Conservation (phyloP, 1,284 basidiomycete species). For the Trametes sp. region DNA sequence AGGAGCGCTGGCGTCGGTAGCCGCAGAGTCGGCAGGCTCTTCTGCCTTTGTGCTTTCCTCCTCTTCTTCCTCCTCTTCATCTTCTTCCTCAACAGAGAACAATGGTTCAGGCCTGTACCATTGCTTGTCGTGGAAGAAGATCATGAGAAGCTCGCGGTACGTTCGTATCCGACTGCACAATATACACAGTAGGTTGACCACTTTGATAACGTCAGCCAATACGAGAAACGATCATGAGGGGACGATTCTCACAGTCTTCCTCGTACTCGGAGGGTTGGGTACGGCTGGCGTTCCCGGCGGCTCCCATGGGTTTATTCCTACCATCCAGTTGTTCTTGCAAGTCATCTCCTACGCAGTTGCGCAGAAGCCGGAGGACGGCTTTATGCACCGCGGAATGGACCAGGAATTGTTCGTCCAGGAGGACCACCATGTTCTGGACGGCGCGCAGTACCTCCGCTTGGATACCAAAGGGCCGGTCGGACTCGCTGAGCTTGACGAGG, state of each 20-base stretch:
- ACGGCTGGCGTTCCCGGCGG: conserved; percentile 73
- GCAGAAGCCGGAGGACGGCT: conserved; percentile 86
- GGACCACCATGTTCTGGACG: conserved; percentile 88
- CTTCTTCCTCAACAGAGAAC: conserved; percentile 73
- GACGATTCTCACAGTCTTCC: conserved; percentile 71
- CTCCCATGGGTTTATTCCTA: conserved; percentile 78
- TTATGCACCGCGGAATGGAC: conserved; percentile 91
- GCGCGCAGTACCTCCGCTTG: conserved; percentile 86
- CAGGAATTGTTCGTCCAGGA: conserved; percentile 90
- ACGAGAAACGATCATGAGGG: neutral
- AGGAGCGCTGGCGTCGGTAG: conserved; percentile 22
- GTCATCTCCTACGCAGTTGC: conserved; percentile 91
- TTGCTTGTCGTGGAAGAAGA: conserved; percentile 94
- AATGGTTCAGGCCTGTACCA: conserved; percentile 78
- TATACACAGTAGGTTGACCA: conserved; percentile 91
- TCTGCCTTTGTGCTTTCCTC: conserved; percentile 52
- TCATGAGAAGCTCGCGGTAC: conserved; percentile 90
- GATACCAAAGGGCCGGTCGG: conserved; percentile 85
- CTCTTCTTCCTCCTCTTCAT: conserved; percentile 60
- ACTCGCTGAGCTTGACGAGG: conserved; percentile 86
- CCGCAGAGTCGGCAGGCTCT: conserved; percentile 38
- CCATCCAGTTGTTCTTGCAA: conserved; percentile 86
- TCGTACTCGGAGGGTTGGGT: conserved; percentile 85
- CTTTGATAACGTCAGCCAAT: conserved; percentile 43
- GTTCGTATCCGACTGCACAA: conserved; percentile 90